Evolutionary conservation across 1,284 basidiomycete species (phyloP).

Genomic region (Sparassis latifolia): DNA sequence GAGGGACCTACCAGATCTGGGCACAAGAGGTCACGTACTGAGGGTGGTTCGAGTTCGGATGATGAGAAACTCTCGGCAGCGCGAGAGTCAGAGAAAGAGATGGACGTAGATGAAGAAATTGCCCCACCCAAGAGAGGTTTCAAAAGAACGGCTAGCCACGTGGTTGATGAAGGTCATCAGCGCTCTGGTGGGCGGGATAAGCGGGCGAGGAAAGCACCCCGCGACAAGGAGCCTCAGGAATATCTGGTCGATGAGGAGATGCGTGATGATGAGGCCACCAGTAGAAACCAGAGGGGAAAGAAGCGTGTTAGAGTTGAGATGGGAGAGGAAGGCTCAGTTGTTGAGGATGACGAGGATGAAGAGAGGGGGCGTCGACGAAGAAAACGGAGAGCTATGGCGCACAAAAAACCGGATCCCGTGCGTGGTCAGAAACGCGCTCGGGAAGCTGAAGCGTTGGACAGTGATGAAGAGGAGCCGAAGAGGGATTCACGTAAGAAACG

Average conservation of each 20-base stretch:
- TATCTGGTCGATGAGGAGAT: conserved; percentile 11
- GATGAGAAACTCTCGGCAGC: conserved; percentile 41
- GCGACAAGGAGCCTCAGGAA: conserved; percentile 15
- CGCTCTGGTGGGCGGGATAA: conserved; percentile 21
- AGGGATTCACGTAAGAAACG: conserved; percentile 30
- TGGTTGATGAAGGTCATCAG: conserved; percentile 42
- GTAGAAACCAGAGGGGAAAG: conserved; percentile 47
- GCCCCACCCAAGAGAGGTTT: too few relatives aligned
- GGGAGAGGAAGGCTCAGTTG: conserved; percentile 47
- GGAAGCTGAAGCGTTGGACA: conserved; percentile 43
- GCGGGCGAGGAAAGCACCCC: conserved; percentile 34
- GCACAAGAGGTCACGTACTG: conserved; percentile 45
- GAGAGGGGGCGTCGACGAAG: conserved; percentile 22
- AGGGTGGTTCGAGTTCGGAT: conserved; percentile 24
- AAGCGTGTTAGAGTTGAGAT: conserved; percentile 73
- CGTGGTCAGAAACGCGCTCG: conserved; percentile 64
- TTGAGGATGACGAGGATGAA: conserved; percentile 21
- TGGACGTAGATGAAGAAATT: conserved; percentile 19
- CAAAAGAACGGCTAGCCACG: conserved; percentile 24
- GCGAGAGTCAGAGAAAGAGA: conserved; percentile 24
- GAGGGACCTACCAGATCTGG: conserved; percentile 34
- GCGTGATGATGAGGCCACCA: conserved; percentile 15
- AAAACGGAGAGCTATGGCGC: conserved; percentile 37
- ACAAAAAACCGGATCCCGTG: conserved; percentile 39
- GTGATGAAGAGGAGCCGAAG: conserved; percentile 36